Evolutionary conservation across 345 rosid genomes (phyloP).

Genomic region (Luvunga scandens): DNA sequence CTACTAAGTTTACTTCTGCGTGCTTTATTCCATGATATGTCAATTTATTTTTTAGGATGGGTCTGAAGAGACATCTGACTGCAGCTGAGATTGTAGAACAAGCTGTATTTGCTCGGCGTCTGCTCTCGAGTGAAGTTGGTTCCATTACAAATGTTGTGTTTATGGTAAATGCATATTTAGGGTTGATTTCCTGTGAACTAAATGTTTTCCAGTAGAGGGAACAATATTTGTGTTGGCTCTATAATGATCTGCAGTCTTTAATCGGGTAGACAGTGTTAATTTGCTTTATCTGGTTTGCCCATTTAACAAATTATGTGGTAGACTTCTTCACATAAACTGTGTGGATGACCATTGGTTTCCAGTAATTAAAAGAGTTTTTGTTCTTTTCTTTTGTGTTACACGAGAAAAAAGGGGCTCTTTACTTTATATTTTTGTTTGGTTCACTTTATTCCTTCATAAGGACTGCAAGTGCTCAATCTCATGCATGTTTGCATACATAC

Average conservation of each 20-base stretch:
- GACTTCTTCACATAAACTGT: background rate
- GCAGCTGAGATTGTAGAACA: slow-evolving; percentile 90
- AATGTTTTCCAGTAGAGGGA: background rate
- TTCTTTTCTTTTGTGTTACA: background rate
- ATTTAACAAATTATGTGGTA: background rate
- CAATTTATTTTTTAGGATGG: slow-evolving; percentile 58
- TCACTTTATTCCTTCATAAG: background rate
- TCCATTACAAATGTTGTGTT: slow-evolving; percentile 83
- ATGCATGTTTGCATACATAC: background rate
- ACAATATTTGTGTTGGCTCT: background rate
- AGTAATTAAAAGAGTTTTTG: background rate
- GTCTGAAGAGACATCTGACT: slow-evolving; percentile 78
- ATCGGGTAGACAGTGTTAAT: background rate
- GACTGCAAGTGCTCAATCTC: background rate
- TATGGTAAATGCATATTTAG: slow-evolving; percentile 55
- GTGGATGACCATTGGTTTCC: background rate
- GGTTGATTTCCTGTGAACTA: background rate
- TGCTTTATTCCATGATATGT: slow-evolving; percentile 1
- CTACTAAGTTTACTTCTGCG: background rate
- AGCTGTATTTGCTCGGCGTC: slow-evolving; percentile 70
- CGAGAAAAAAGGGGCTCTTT: background rate
- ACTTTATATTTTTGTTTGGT: background rate
- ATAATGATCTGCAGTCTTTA: background rate
- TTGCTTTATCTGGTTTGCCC: background rate
- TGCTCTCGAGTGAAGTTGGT: slow-evolving; percentile 62